Percentiles rank a stretch among this genome's conserved stretches.
These are phyloP conservation scores for Astrothelium macrocarpum DNA, from an alignment of 495 filamentous ascomycete genomes.

Conservation along the genomic window DNA sequence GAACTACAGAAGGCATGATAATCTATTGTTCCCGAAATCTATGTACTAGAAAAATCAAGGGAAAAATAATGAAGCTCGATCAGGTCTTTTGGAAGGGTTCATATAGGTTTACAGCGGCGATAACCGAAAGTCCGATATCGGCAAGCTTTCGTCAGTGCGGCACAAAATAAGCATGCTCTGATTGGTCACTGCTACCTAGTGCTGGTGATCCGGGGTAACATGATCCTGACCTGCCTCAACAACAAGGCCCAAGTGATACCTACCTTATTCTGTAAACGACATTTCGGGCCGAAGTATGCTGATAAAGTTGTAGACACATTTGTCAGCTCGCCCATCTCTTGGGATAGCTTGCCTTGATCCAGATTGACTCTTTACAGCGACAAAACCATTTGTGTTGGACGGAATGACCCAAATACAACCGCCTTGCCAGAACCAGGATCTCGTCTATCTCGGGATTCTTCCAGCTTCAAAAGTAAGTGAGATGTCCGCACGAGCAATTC, in stretches of 20 bases:
- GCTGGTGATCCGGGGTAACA: background rate
- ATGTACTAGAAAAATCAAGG: background rate
- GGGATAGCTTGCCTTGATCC: too few relatives aligned
- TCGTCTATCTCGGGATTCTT: constrained; percentile 27
- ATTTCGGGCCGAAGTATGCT: too few relatives aligned
- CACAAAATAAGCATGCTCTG: background rate
- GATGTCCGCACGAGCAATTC: constrained; percentile 34
- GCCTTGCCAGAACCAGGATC: constrained; percentile 28
- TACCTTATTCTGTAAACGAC: background rate
- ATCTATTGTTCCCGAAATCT: background rate
- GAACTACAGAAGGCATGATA: constrained; percentile 71
- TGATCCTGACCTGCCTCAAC: background rate
- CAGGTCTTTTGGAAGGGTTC: background rate
- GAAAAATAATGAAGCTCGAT: background rate
- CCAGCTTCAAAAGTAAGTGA: constrained; percentile 30
- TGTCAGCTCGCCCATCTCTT: too few relatives aligned
- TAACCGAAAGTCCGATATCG: background rate
- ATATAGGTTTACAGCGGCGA: background rate
- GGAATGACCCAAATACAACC: constrained; percentile 33
- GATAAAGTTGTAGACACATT: background rate
- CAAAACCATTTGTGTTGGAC: background rate
- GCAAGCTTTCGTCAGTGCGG: background rate
- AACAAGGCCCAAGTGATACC: background rate
- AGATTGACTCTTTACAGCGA: too few relatives aligned
- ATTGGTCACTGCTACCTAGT: background rate